Conservation (phyloP, 345 rosid species). For the Combretum micranthum region DNA sequence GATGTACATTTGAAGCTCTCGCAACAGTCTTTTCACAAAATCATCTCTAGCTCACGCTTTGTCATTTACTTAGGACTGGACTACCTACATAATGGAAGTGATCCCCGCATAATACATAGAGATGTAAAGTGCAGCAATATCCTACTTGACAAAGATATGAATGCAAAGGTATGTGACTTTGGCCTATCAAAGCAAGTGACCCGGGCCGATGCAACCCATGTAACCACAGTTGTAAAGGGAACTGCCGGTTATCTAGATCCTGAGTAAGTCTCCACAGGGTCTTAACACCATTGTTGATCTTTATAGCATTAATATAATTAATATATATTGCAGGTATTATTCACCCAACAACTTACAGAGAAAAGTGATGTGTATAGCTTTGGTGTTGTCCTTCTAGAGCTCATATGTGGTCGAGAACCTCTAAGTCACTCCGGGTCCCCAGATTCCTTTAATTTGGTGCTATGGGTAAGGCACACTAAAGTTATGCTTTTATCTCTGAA, state of each 20-base stretch:
- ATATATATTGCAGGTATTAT: slow-evolving; percentile 47
- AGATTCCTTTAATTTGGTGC: slow-evolving; percentile 87
- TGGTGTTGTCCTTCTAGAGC: slow-evolving; percentile 84
- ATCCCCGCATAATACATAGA: slow-evolving; percentile 82
- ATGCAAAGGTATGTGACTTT: slow-evolving; percentile 70
- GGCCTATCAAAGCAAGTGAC: slow-evolving; percentile 73
- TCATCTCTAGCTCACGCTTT: background rate
- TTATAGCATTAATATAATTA: background rate
- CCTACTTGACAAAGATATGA: slow-evolving; percentile 75
- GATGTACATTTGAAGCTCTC: too few relatives aligned
- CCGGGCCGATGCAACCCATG: slow-evolving; percentile 72
- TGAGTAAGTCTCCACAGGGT: slow-evolving; percentile 39
- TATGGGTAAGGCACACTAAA: slow-evolving; percentile 47
- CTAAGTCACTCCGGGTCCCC: slow-evolving; percentile 72
- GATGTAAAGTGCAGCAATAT: slow-evolving; percentile 88
- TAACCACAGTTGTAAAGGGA: slow-evolving; percentile 88
- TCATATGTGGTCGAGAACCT: slow-evolving; percentile 91
- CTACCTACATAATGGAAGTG: slow-evolving; percentile 82
- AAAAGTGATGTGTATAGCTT: slow-evolving; percentile 91
- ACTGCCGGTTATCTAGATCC: slow-evolving; percentile 96
- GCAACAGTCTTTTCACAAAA: too few relatives aligned
- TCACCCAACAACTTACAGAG: slow-evolving; percentile 89
- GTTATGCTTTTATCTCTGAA: background rate
- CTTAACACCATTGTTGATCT: background rate
- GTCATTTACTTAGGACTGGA: slow-evolving; percentile 56